A percentile compares a stretch with the other conserved stretches of the same genome.
Conservation (phyloP, 768 basidiomycete species). For the Boletus reticulatus region DNA sequence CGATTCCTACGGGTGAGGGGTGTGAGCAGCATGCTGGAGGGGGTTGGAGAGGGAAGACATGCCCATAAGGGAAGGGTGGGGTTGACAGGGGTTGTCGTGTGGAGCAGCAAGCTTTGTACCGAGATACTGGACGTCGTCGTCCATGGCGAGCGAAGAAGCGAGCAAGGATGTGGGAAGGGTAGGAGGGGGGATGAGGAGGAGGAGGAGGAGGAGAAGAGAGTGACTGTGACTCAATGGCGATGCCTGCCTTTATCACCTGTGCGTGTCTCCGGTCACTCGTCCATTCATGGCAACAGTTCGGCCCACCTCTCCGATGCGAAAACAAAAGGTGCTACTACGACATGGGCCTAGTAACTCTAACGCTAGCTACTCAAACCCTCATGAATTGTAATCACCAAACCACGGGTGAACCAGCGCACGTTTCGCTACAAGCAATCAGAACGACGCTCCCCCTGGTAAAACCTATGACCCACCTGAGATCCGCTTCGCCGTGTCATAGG, state of each 20-base stretch:
- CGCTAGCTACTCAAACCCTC: slow-evolving; percentile 7
- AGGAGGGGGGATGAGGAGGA: neutral
- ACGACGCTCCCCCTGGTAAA: neutral
- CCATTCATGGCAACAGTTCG: slow-evolving; percentile 28
- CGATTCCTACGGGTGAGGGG: slow-evolving; percentile 45
- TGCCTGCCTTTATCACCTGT: slow-evolving; percentile 31
- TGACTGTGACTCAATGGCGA: slow-evolving; percentile 34
- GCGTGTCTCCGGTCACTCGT: slow-evolving; percentile 17
- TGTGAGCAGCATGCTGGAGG: slow-evolving; percentile 12
- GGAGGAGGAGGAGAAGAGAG: slow-evolving; percentile 14
- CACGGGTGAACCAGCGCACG: slow-evolving; percentile 51
- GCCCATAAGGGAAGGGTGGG: slow-evolving; percentile 42
- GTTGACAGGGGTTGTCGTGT: slow-evolving; percentile 27
- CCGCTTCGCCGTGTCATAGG: slow-evolving; percentile 87
- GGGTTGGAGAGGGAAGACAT: slow-evolving; percentile 22
- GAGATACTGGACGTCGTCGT: slow-evolving; percentile 63
- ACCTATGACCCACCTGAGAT: slow-evolving; percentile 69
- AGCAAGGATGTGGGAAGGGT: neutral
- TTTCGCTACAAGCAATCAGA: slow-evolving; percentile 43
- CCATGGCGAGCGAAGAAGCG: slow-evolving; percentile 30
- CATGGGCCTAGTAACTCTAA: too few species aligned
- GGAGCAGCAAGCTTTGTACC: slow-evolving; percentile 40
- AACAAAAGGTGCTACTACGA: neutral
- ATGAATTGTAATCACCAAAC: slow-evolving; percentile 47
- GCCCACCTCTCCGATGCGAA: neutral